These are phyloP conservation scores for Patellaria atrata DNA, from an alignment of 495 filamentous ascomycete genomes.

Conservation along the genomic window DNA sequence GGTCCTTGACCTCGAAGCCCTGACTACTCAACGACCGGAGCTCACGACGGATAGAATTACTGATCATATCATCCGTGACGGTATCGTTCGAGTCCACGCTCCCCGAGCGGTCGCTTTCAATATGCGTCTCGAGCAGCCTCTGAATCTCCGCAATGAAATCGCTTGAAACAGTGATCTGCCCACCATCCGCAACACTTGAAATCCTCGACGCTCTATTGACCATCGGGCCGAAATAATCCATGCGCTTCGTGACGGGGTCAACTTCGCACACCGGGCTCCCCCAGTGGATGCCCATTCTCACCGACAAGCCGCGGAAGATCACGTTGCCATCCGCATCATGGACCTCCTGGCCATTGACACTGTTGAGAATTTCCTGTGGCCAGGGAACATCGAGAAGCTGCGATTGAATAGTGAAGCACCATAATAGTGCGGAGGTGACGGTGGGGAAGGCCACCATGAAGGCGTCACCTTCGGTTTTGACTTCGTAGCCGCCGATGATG, in stretches of 20 bases:
- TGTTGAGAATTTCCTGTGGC: constrained; percentile 84
- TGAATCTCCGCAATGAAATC: constrained; percentile 96
- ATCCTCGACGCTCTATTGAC: constrained; percentile 94
- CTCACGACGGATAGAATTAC: constrained; percentile 67
- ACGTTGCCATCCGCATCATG: constrained; percentile 72
- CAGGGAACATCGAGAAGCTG: constrained; percentile 76
- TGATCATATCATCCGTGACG: constrained; percentile 54
- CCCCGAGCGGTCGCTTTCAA: constrained; percentile 55
- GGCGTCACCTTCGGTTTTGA: constrained; percentile 98
- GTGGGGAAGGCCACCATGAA: constrained; percentile 99
- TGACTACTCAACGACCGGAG: constrained; percentile 75
- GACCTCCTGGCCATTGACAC: constrained; percentile 66
- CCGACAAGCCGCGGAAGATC: constrained; percentile 85
- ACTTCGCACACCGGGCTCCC: constrained; percentile 86
- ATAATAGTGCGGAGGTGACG: constrained; percentile 80
- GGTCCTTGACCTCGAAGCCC: constrained; percentile 92
- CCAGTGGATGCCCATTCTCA: constrained; percentile 96
- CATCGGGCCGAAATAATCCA: constrained; percentile 99
- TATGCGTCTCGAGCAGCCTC: constrained; percentile 71
- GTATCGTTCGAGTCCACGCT: constrained; percentile 50
- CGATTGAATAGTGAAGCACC: constrained; percentile 89
- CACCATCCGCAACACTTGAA: constrained; percentile 86
- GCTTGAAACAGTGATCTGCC: constrained; percentile 88
- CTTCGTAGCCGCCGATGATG: constrained; percentile 91
- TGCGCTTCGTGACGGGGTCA: constrained; percentile 89